phyloP scores from a whole-genome alignment of 2,329 filamentous ascomycete genomes.

The Diaporthe vexans region DNA sequence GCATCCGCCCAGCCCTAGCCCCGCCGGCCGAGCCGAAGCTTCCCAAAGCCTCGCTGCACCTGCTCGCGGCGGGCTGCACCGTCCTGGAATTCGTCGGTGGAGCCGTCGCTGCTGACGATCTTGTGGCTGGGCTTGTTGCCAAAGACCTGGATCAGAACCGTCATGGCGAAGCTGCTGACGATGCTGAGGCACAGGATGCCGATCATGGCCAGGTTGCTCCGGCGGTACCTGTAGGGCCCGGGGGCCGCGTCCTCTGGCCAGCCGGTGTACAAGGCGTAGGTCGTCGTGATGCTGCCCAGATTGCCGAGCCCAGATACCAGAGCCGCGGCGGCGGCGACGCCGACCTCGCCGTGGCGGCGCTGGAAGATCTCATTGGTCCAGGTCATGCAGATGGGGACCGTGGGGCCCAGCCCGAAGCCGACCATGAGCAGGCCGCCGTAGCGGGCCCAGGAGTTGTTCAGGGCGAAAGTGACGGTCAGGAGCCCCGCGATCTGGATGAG shows the following conservation, averaged over 20 bases:
- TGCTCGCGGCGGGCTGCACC: conserved; percentile 72
- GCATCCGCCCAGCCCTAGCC: conserved; percentile 40
- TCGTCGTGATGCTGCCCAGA: conserved; percentile 86
- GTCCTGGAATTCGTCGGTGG: conserved; percentile 65
- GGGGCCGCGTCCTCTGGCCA: conserved; percentile 83
- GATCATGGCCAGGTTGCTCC: conserved; percentile 90
- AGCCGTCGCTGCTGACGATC: conserved; percentile 55
- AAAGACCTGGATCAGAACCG: conserved; percentile 71
- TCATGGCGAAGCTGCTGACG: conserved; percentile 78
- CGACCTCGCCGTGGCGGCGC: conserved; percentile 88
- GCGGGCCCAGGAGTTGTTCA: conserved; percentile 80
- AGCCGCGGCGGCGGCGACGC: conserved; percentile 87
- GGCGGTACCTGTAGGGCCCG: conserved; percentile 80
- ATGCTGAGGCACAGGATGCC: conserved; percentile 87
- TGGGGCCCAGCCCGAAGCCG: conserved; percentile 90
- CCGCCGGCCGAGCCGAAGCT: conserved; percentile 50
- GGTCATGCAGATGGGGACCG: conserved; percentile 93
- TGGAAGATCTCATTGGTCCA: conserved; percentile 95
- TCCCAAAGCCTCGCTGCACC: conserved; percentile 70
- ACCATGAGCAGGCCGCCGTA: conserved; percentile 93
- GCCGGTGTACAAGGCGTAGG: conserved; percentile 89
- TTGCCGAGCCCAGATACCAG: conserved; percentile 91
- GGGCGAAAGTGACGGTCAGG: conserved; percentile 82
- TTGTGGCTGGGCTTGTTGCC: conserved; percentile 67
- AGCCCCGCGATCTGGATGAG: conserved; percentile 87